These are phyloP conservation scores for Magnusiomyces magnusii DNA, from an alignment of 1,139 yeast species.

Conservation along the genomic window DNA sequence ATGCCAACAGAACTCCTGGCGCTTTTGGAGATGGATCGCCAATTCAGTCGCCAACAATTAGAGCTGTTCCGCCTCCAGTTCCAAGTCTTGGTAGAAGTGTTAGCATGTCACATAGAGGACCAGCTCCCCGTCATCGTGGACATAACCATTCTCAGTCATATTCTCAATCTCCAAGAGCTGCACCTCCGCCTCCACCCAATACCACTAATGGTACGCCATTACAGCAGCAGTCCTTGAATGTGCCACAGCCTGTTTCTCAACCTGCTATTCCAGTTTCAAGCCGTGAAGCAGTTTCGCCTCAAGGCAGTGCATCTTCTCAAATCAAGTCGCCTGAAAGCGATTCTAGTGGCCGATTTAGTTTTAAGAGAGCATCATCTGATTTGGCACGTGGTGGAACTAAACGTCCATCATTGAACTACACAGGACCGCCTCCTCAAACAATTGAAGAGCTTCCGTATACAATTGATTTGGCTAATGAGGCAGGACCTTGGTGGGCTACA, in stretches of 20 bases:
- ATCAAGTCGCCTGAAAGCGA: background rate
- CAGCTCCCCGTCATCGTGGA: background rate
- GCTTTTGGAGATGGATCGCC: conserved; percentile 17
- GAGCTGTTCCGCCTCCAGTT: conserved; percentile 22
- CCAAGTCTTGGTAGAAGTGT: conserved; percentile 1
- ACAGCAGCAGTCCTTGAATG: background rate
- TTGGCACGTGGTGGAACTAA: background rate
- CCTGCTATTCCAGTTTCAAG: background rate
- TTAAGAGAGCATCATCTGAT: conserved; percentile 14
- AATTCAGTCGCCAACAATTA: background rate
- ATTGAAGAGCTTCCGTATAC: conserved; percentile 8
- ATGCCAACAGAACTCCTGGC: conserved; percentile 20
- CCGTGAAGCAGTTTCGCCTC: background rate
- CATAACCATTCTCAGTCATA: background rate
- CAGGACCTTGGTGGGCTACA: conserved; percentile 57
- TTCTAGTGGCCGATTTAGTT: conserved; percentile 5
- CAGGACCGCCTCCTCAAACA: background rate
- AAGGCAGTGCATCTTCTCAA: background rate
- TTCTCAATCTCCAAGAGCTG: conserved; percentile 16
- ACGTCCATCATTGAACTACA: background rate
- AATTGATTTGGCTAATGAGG: conserved; percentile 32
- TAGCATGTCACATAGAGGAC: background rate
- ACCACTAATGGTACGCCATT: conserved; percentile 12
- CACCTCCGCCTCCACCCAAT: conserved; percentile 25
- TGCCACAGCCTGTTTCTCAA: background rate